phyloP scores from a whole-genome alignment of 805 yeast genomes.

The Komagataella ulmi region DNA sequence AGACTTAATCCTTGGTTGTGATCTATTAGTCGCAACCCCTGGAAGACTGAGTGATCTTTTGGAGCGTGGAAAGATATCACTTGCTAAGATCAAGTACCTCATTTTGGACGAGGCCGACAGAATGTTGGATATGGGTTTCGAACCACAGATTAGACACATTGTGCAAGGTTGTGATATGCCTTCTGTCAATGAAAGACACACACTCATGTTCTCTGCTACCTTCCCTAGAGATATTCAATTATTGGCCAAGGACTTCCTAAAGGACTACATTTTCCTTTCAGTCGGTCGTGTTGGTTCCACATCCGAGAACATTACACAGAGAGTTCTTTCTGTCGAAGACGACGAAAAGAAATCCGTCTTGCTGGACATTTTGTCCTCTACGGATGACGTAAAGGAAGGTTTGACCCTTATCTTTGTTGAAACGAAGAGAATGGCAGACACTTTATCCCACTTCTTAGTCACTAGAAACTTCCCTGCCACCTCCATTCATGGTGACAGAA shows the following conservation, averaged over 20 bases:
- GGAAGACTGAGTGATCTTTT: conserved; percentile 95
- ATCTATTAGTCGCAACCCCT: conserved; percentile 94
- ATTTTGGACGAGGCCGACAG: conserved; percentile 99
- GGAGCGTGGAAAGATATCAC: conserved; percentile 88
- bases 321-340: conserved; percentile 82
- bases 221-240: conserved; percentile 97
- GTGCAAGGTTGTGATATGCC: conserved; percentile 99
- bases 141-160: conserved; percentile 97
- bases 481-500: conserved; percentile 98
- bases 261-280: conserved; percentile 88
- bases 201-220: conserved; percentile 97
- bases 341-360: conserved; percentile 85
- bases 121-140: conserved; percentile 99
- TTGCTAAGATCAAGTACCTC: conserved; percentile 80
- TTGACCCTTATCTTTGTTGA: conserved; percentile 92
- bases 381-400: conserved; percentile 52
- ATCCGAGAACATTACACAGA: conserved; percentile 95
- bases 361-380: conserved; percentile 70
- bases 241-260: conserved; percentile 94
- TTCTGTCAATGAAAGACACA: conserved; percentile 78
- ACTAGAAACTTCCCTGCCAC: conserved; percentile 91
- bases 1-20: conserved; percentile 88
- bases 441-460: conserved; percentile 82
- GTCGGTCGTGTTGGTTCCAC: conserved; percentile 99
- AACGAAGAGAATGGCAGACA: conserved; percentile 98